Evolutionary conservation across 805 yeast genomes (phyloP).

Genomic region (Metschnikowia koreensis): DNA sequence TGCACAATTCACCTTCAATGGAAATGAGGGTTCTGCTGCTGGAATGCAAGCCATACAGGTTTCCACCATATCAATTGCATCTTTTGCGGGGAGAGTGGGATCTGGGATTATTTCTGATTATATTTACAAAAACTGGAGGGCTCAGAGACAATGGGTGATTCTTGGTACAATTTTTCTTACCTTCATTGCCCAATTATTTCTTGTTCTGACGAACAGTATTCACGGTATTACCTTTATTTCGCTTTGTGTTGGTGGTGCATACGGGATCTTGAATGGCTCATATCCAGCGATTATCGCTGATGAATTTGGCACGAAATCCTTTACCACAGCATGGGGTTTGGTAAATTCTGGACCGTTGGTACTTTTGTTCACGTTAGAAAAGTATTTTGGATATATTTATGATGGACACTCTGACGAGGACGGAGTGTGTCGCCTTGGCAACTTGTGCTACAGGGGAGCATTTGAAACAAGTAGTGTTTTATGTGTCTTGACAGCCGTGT

Average conservation of each 20-base stretch:
- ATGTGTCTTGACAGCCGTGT: constrained; percentile 25
- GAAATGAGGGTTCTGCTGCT: constrained; percentile 41
- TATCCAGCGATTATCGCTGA: constrained; percentile 78
- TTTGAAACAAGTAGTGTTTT: constrained; percentile 31
- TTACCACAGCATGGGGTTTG: constrained; percentile 76
- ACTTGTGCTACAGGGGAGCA: constrained; percentile 37
- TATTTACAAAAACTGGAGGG: constrained; percentile 47
- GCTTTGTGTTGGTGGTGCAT: constrained; percentile 57
- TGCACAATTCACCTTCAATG: constrained; percentile 33
- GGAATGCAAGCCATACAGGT: constrained; percentile 70
- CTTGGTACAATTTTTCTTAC: constrained; percentile 39
- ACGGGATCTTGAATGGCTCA: constrained; percentile 70
- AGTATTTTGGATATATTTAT: constrained; percentile 54
- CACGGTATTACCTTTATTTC: constrained; percentile 41
- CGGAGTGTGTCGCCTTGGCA: constrained; percentile 39
- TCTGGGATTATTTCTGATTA: constrained; percentile 69
- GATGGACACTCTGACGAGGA: constrained; percentile 43
- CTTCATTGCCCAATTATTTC: constrained; percentile 38
- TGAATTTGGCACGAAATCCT: constrained; percentile 61
- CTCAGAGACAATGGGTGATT: constrained; percentile 68
- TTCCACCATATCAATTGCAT: constrained; percentile 59
- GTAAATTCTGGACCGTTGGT: constrained; percentile 68
- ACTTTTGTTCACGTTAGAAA: constrained; percentile 52
- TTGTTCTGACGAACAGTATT: constrained; percentile 25
- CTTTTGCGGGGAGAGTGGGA: constrained; percentile 61